These are phyloP conservation scores for Pulicaria dysenterica DNA, from an alignment of 129 eudicot genomes.

Conservation along the genomic window DNA sequence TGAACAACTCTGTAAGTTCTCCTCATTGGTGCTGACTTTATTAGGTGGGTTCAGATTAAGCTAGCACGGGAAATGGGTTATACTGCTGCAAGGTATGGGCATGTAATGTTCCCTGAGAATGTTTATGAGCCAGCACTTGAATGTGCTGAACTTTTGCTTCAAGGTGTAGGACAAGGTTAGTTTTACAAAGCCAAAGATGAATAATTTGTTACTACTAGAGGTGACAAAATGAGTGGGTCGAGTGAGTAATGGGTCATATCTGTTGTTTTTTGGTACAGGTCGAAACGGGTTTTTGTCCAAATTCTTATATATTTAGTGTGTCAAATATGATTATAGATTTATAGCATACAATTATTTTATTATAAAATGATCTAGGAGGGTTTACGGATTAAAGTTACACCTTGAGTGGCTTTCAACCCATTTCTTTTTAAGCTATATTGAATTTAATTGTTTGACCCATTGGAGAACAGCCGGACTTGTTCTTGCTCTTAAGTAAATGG, in stretches of 20 bases:
- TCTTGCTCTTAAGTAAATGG: too few species aligned
- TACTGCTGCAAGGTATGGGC: slow-evolving; percentile 97
- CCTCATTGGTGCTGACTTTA: slow-evolving; percentile 43
- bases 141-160: slow-evolving; percentile 88
- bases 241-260: neutral
- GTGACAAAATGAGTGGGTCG: neutral
- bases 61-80: slow-evolving; percentile 92
- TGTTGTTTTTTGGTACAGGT: neutral
- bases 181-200: slow-evolving; percentile 1
- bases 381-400: too few species aligned
- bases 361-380: too few species aligned
- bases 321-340: neutral
- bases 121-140: slow-evolving; percentile 94
- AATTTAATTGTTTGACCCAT: too few species aligned
- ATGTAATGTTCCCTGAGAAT: slow-evolving; percentile 99
- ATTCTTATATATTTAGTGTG: neutral
- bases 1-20: slow-evolving; percentile 34
- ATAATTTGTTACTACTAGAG: neutral
- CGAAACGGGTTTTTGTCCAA: neutral
- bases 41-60: slow-evolving; percentile 98
- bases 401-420: too few species aligned
- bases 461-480: too few species aligned
- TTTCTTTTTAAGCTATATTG: too few species aligned
- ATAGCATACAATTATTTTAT: too few species aligned
- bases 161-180: slow-evolving; percentile 93